Conservation (phyloP, 1,139 yeast genomes). For the Yamadazyma atlantica region DNA sequence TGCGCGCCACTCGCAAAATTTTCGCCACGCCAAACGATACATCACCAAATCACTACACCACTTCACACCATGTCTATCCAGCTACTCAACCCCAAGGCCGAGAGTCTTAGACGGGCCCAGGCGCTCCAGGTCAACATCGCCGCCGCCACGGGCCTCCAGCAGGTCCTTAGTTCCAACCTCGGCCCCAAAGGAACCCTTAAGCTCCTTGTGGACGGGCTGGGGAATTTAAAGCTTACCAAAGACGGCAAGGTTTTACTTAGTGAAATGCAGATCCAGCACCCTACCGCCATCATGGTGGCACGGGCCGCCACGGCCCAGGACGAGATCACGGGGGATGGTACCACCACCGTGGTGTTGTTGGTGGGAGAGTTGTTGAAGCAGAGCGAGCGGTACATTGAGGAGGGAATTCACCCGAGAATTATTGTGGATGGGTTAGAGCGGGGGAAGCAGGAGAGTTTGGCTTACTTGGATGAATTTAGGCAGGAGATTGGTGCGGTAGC, state of each 20-base stretch:
- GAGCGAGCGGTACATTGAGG: slow-evolving; percentile 87
- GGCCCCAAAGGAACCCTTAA: slow-evolving; percentile 98
- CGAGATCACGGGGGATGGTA: slow-evolving; percentile 98
- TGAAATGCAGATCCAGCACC: slow-evolving; percentile 98
- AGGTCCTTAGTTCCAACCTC: slow-evolving; percentile 82
- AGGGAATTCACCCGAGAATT: slow-evolving; percentile 95
- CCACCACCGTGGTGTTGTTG: slow-evolving; percentile 92
- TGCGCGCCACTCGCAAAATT: not conserved
- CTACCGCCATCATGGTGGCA: slow-evolving; percentile 99
- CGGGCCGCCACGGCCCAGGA: slow-evolving; percentile 99
- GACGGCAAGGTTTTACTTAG: slow-evolving; percentile 93
- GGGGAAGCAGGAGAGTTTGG: slow-evolving; percentile 75
- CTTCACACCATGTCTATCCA: slow-evolving; percentile 55
- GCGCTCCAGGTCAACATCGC: slow-evolving; percentile 93
- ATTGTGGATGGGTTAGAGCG: slow-evolving; percentile 93
- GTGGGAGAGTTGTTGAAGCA: slow-evolving; percentile 95
- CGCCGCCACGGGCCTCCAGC: slow-evolving; percentile 96
- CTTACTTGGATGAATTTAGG: slow-evolving; percentile 64
- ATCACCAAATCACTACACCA: not conserved
- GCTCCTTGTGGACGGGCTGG: slow-evolving; percentile 96
- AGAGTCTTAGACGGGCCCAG: slow-evolving; percentile 88
- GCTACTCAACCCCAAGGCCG: slow-evolving; percentile 94
- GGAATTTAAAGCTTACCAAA: slow-evolving; percentile 90
- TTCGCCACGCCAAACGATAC: slow-evolving; percentile 1
- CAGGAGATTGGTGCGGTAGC: slow-evolving; percentile 52